Conservation (phyloP, 2,329 filamentous ascomycete genomes). For the Xylaria sp. region DNA sequence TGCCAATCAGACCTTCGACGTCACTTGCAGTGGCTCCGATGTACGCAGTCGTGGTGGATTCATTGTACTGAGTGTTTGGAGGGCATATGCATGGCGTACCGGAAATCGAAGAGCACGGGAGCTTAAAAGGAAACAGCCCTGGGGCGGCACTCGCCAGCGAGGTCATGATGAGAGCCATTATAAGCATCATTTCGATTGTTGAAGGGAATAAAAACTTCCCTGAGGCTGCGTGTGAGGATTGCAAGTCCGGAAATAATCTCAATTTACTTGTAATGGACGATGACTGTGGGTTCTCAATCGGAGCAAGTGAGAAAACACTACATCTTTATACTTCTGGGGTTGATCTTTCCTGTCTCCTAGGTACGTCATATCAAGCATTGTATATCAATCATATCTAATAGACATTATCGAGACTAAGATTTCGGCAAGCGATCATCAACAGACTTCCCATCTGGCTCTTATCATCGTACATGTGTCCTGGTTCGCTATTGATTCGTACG, state of each 20-base stretch:
- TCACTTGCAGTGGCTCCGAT: constrained; percentile 31
- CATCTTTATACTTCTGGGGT: constrained; percentile 18
- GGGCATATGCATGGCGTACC: constrained; percentile 34
- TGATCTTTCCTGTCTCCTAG: background rate
- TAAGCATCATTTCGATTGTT: constrained; percentile 21
- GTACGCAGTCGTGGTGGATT: constrained; percentile 22
- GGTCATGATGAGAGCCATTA: constrained; percentile 1
- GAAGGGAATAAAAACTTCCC: background rate
- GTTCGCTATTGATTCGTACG: background rate
- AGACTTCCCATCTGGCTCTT: background rate
- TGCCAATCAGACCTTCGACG: constrained; percentile 14
- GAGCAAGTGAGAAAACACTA: background rate
- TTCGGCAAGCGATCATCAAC: background rate
- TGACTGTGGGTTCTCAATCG: background rate
- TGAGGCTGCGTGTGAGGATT: background rate
- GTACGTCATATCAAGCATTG: background rate
- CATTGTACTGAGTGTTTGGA: constrained; percentile 24
- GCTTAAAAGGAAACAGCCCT: background rate
- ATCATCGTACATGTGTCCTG: background rate
- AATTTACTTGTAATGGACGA: background rate
- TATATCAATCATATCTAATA: background rate
- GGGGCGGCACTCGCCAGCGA: constrained; percentile 18
- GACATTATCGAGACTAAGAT: background rate
- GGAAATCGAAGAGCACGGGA: constrained; percentile 32
- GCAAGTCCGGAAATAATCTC: background rate